These are phyloP conservation scores for Serendipita sp. DNA, from an alignment of 768 basidiomycete genomes.

Conservation along the genomic window DNA sequence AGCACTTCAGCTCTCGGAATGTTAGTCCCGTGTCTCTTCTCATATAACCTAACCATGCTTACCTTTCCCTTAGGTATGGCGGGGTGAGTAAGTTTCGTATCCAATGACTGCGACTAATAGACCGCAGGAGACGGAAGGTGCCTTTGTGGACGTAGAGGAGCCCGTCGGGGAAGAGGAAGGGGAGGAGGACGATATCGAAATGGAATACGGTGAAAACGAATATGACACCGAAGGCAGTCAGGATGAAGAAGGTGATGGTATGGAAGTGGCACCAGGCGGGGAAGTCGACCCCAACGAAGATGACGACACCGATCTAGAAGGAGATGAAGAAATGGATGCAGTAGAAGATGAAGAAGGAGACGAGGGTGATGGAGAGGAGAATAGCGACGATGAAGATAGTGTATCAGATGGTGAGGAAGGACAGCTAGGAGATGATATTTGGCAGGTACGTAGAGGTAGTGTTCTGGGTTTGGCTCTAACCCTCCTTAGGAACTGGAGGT, in stretches of 20 bases:
- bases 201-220: constrained; percentile 10
- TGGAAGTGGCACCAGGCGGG: constrained; percentile 68
- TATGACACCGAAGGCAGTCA: constrained; percentile 17
- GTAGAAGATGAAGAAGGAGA: constrained; percentile 40
- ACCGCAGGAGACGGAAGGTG: constrained; percentile 57
- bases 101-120: constrained; percentile 9
- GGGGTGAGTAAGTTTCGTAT: constrained; percentile 40
- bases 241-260: constrained; percentile 76
- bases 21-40: constrained; percentile 27
- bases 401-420: constrained; percentile 33
- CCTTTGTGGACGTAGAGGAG: constrained; percentile 38
- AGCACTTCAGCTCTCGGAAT: constrained; percentile 93
- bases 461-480: neutral
- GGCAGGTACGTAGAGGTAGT: constrained; percentile 30
- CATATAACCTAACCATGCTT: neutral
- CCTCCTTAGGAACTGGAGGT: constrained; percentile 20
- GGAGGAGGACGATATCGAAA: constrained; percentile 52
- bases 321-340: constrained; percentile 39
- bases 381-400: constrained; percentile 24
- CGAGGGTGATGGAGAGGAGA: constrained; percentile 45
- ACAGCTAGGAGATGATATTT: constrained; percentile 37
- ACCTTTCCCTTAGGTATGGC: constrained; percentile 34
- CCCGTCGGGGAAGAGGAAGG: constrained; percentile 46
- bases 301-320: constrained; percentile 36
- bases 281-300: constrained; percentile 40